Base-by-base conservation (phyloP, 768 basidiomycete species). In the Myochromella boudieri region DNA sequence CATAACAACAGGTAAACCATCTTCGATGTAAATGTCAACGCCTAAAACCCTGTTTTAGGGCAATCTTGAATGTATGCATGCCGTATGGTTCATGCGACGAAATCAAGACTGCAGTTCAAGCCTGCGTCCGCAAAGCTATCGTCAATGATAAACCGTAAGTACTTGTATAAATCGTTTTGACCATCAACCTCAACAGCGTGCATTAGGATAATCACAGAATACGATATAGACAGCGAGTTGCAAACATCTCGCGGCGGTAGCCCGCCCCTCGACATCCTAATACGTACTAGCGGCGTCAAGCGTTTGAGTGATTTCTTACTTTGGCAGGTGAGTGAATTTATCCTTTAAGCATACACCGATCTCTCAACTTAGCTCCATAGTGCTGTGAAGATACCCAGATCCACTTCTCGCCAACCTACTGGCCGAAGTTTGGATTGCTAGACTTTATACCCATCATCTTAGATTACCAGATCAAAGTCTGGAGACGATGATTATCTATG, bases 21-120 rank as follows among this genome's bases (percentile, higher is more conserved):
- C 60, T 14, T 10, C 26, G 24, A 9, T 40, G 33, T 42, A 10
- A n/a, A n/a, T n/a, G n/a, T n/a, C n/a, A n/a, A n/a, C n/a, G 47
- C 11, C 22, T 44, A 38, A 9, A 12, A 38, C 45, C 8, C 28
- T 17, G n/a, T 25, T 1, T 24, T 45, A 97, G 95, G 25, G 84
- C 89, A 1, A 85, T 95, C 21, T 74, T 98, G 27, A 97, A 98
- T 60, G 70, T 98, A 4, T 92, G 90, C 68, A 91, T 94, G 76
- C 86, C 95, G 0, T 99, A 97, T 60, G 77, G 92, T 4, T 87
- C 94, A 1, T 79, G 87, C 22, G 91, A 99, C 60, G 97, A 99
- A 65, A 94, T 98, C 10, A 78, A 89, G 2, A 80, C 81, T 0
- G 90, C 95, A 0, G 78, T 97, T 2, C 71, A 82, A 50, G 65